Percentiles rank a stretch among this genome's conserved stretches.
phyloP scores from a whole-genome alignment of 192 early-diverging fungal genomes.

The Martensiomyces pterosporus region DNA sequence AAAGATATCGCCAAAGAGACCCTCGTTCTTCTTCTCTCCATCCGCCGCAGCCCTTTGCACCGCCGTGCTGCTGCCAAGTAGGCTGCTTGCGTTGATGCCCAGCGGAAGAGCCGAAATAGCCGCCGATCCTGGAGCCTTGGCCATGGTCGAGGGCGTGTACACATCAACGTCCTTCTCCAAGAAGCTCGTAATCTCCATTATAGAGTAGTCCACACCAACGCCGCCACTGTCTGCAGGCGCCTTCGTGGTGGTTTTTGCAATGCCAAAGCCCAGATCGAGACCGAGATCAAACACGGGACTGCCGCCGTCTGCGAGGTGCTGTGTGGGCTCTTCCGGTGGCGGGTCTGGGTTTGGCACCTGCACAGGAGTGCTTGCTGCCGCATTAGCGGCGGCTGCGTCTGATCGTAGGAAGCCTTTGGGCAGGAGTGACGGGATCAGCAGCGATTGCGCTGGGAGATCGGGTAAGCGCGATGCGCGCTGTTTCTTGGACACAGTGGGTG shows the following conservation, averaged over 20 bases:
- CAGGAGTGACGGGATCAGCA: slow-evolving; percentile 39
- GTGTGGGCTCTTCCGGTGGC: neutral
- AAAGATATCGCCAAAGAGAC: too few relatives aligned
- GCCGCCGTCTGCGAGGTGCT: neutral
- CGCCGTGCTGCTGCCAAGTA: too few relatives aligned
- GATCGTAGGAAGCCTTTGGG: slow-evolving; percentile 28
- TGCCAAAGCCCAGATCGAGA: slow-evolving; percentile 32
- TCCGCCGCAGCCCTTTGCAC: too few relatives aligned
- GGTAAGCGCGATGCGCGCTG: neutral
- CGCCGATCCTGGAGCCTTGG: too few relatives aligned
- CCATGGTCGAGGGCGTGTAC: slow-evolving; percentile 13
- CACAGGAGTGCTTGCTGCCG: too few relatives aligned
- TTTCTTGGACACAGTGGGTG: too few relatives aligned
- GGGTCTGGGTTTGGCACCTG: slow-evolving; percentile 1
- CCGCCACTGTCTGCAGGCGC: too few relatives aligned
- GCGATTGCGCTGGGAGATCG: slow-evolving; percentile 14
- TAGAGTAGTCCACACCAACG: slow-evolving; percentile 5
- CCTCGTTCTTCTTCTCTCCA: too few relatives aligned
- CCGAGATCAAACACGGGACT: slow-evolving; percentile 15
- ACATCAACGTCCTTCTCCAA: slow-evolving; percentile 41
- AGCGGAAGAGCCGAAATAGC: too few relatives aligned
- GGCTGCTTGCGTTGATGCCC: too few relatives aligned
- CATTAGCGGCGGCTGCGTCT: neutral
- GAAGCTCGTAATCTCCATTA: slow-evolving; percentile 36
- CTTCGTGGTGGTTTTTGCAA: slow-evolving; percentile 18